Evolutionary conservation across 768 basidiomycete species (phyloP).

Genomic region (Lentinula sp.): DNA sequence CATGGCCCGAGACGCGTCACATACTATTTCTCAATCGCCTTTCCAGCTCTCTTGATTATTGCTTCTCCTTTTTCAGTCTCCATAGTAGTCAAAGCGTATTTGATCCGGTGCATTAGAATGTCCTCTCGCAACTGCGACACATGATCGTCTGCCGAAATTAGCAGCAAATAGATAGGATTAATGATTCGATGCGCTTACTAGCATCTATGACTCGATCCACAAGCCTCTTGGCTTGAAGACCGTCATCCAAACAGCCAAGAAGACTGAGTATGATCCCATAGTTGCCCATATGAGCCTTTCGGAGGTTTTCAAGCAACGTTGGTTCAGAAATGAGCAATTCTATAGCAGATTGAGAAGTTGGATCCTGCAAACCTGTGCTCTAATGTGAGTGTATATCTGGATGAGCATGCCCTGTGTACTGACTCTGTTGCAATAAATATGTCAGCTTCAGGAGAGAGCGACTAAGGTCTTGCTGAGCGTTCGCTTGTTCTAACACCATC

Average conservation of each 20-base stretch:
- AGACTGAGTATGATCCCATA: conserved; percentile 89
- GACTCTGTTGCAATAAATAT: conserved; percentile 76
- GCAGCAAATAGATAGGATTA: background rate
- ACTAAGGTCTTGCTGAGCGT: conserved; percentile 73
- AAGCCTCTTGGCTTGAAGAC: conserved; percentile 77
- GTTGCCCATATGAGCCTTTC: conserved; percentile 88
- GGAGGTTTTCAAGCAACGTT: conserved; percentile 73
- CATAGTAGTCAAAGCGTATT: conserved; percentile 78
- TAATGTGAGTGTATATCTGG: background rate
- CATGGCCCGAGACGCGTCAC: conserved; percentile 16
- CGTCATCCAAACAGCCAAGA: conserved; percentile 88
- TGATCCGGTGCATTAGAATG: conserved; percentile 75
- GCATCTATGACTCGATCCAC: conserved; percentile 90
- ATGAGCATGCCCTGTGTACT: conserved; percentile 11
- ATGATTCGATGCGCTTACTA: conserved; percentile 24
- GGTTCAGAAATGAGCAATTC: conserved; percentile 80
- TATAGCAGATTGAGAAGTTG: conserved; percentile 74
- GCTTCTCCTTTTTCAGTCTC: conserved; percentile 56
- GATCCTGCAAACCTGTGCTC: conserved; percentile 51
- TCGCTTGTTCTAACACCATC: conserved; percentile 68
- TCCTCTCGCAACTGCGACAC: conserved; percentile 90
- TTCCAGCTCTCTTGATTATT: conserved; percentile 59
- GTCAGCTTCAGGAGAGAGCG: conserved; percentile 73
- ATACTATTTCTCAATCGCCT: conserved; percentile 88
- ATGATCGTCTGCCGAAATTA: conserved; percentile 62